Evolutionary conservation across 768 basidiomycete species (phyloP), one percentile per base, ranked within the genome.

Genomic region (Phaeotremella fagi): DNA sequence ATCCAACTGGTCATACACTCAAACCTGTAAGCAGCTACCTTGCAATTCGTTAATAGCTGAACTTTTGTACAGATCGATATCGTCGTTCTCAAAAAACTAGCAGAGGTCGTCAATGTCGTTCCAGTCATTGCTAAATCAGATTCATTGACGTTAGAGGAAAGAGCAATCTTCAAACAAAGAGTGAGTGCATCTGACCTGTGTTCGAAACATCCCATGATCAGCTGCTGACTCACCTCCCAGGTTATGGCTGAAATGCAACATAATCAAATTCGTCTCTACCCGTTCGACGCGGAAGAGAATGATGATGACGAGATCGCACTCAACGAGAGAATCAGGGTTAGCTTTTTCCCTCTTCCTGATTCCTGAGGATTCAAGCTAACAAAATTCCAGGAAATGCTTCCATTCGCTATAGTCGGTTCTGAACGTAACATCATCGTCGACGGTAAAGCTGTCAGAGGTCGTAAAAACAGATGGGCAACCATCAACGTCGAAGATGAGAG

Each of bases 111-210:
- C 75, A 99, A 99, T 66, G 94, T 99, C 48, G 92, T 99, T 6
- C 94, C 94, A n/a, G 88, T 99, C 57, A 97, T 99, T 68, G 94
- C 95, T 63, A 99, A 99, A 81, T 82, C 88, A 26, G 94, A 99
- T 76, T 86, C 84, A 59, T 80, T 99, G 79, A 97, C 92, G 1
- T 74, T 88, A 53, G 92, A 95, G 60, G 94, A 99, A 80, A 80
- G 90, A 63, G 86, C 86, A 51, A 80, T 80, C 41, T 99, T 99
- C 82, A 99, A 99, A 82, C 79, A 82, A 68, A 87, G 90, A 80
- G 90, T 89, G 27, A 16, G 79, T 67, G 22, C 4, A n/a, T 1
- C 12, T 29, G 15, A n/a, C n/a, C n/a, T n/a, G n/a, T n/a, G n/a
- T n/a, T n/a, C n/a, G n/a, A n/a, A n/a, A n/a, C n/a, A n/a, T n/a